Evolutionary conservation across 2,329 filamentous ascomycete genomes (phyloP), one percentile per base, ranked within the genome.

Genomic region (Colletotrichum godetiae): DNA sequence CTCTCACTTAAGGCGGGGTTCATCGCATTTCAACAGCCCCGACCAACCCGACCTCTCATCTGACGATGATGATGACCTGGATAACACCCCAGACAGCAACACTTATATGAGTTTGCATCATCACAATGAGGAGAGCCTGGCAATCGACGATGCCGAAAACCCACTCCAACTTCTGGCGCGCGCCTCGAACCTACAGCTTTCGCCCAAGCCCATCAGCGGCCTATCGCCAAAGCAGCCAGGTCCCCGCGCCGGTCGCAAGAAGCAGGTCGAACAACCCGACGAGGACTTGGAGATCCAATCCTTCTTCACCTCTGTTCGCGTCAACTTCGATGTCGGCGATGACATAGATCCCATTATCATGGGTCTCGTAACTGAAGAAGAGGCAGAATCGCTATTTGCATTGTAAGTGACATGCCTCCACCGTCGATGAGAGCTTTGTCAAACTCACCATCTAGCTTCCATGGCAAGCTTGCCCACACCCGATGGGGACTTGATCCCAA

Each of bases 111-210:
- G 68, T n/a, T 27, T 74, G 63, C 78, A 77, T 58, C 75, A 71
- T 33, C 74, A 65, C 10, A 68, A 78, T 1, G 85, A 88, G 49
- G 89, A 91, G 67, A 88, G 84, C 61, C 86, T 93, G 37, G 87
- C 90, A 13, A 84, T 93, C 31, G 92, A 94, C 76, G 93, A 94
- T 79, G 92, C 92, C 4, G 92, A 95, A 78, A 95, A 94, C 74
- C 92, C 92, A 0, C 83, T 94, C 5, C 92, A 95, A 79, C 83
- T 94, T 19, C 89, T 95, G 42, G 93, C 93, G 3, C 88, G 92
- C 37, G 93, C 92, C 1, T 94, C 93, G 0, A 92, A 93, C 80
- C 86, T 93, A 52, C 88, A 89, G 71, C 84, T 89, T n/a, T 88
- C 87, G 29, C 86, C 84, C 1, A 78, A 79, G 57, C 73, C 80